These are phyloP conservation scores for Datisca glomerata DNA, from an alignment of 306 rosid genomes.

Conservation along the genomic window DNA sequence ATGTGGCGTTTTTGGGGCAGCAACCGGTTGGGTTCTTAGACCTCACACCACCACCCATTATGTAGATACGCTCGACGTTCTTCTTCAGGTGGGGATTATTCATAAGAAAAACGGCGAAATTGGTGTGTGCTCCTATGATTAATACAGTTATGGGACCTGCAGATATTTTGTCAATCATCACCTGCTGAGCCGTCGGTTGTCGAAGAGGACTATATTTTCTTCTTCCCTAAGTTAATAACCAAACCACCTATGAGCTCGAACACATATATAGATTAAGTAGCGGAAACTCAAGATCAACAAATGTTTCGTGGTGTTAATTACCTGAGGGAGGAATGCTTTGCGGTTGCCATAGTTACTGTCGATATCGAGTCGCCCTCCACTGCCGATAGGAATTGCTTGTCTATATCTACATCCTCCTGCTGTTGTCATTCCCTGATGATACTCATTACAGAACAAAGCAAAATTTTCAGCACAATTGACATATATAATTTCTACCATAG, in stretches of 20 bases:
- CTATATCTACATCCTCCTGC: conserved; percentile 79
- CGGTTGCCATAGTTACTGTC: conserved; percentile 68
- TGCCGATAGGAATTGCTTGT: conserved; percentile 68
- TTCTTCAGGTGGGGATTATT: conserved; percentile 66
- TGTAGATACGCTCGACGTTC: conserved; percentile 66
- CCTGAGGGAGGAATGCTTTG: conserved; percentile 90
- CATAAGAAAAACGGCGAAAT: conserved; percentile 77
- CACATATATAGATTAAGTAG: no score
- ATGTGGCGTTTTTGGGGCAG: conserved; percentile 54
- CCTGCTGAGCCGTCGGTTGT: conserved; percentile 78
- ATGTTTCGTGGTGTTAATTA: no score
- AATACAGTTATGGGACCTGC: conserved; percentile 57
- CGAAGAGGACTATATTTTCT: conserved; percentile 54
- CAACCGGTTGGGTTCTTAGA: conserved; percentile 81
- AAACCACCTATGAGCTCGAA: conserved; percentile 11
- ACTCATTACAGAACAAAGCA: conserved; percentile 1
- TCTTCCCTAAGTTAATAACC: conserved; percentile 40
- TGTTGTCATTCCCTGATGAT: conserved; percentile 59
- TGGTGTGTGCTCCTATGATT: conserved; percentile 63
- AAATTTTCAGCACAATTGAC: background rate
- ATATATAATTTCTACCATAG: background rate
- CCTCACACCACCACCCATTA: conserved; percentile 91
- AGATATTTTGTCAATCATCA: conserved; percentile 70
- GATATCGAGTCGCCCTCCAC: conserved; percentile 53
- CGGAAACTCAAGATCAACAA: conserved; percentile 2